A percentile compares a stretch with the other conserved stretches of the same genome.
Conservation (phyloP, 306 rosid genomes). For the Elaeagnus macrophylla region DNA sequence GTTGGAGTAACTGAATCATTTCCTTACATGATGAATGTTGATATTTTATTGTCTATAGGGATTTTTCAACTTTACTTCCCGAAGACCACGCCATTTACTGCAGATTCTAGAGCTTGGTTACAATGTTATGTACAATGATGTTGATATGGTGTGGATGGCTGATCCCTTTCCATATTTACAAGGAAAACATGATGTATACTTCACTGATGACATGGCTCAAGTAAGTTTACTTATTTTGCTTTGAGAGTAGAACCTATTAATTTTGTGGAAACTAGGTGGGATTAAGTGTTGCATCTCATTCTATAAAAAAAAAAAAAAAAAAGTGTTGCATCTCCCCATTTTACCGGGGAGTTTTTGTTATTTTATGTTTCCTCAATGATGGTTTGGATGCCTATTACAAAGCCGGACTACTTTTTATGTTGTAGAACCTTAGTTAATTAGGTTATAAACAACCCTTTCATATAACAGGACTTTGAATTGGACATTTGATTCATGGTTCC, state of each 20-base stretch:
- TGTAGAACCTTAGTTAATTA: no score
- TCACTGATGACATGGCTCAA: conserved; percentile 87
- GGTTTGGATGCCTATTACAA: no score
- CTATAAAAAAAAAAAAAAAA: no score
- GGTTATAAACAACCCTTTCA: no score
- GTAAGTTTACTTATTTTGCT: conserved; percentile 40
- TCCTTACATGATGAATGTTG: conserved; percentile 7
- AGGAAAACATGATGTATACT: conserved; percentile 88
- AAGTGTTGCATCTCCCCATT: no score
- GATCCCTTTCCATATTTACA: conserved; percentile 79
- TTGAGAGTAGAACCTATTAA: conserved; percentile 4
- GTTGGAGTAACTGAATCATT: conserved; percentile 4
- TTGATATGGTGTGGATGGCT: conserved; percentile 95
- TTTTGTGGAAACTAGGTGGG: conserved; percentile 1
- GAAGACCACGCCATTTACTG: conserved; percentile 79
- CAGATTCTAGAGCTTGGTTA: conserved; percentile 95
- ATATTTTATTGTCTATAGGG: conserved; percentile 40
- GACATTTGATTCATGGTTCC: no score
- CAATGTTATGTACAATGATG: conserved; percentile 94
- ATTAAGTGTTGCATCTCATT: not conserved
- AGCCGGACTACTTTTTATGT: no score
- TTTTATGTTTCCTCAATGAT: no score
- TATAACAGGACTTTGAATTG: no score
- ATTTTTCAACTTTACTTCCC: conserved; percentile 95
- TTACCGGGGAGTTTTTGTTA: no score